These are phyloP conservation scores for Myxozyma mucilagina DNA, from an alignment of 805 yeast genomes.

Conservation along the genomic window DNA sequence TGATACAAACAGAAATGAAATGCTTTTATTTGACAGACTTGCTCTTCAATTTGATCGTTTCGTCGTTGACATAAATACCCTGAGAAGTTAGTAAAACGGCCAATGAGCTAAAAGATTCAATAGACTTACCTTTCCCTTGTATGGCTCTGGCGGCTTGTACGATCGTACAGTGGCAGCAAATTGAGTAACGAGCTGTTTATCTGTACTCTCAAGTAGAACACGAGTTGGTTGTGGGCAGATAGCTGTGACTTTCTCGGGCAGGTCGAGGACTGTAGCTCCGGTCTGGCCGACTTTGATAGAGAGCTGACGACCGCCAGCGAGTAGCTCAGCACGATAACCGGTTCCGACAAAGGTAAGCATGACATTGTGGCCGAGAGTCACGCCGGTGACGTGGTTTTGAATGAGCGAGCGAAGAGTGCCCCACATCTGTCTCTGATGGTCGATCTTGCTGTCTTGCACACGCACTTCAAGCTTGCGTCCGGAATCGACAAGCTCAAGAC, in stretches of 20 bases:
- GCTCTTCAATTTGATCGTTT: slow-evolving; percentile 85
- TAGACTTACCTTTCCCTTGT: slow-evolving; percentile 71
- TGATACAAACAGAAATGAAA: slow-evolving; percentile 10
- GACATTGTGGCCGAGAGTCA: slow-evolving; percentile 87
- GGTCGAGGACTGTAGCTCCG: slow-evolving; percentile 67
- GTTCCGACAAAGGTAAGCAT: slow-evolving; percentile 91
- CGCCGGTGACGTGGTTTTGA: slow-evolving; percentile 79
- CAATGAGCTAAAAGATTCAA: not conserved
- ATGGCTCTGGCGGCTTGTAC: slow-evolving; percentile 95
- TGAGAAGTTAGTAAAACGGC: slow-evolving; percentile 3
- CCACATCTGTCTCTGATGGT: slow-evolving; percentile 86
- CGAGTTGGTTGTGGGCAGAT: slow-evolving; percentile 83
- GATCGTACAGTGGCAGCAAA: slow-evolving; percentile 87
- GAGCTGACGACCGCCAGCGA: slow-evolving; percentile 55
- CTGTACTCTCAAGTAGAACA: slow-evolving; percentile 78
- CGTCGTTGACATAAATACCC: slow-evolving; percentile 89
- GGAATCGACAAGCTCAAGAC: slow-evolving; percentile 54
- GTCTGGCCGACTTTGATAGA: slow-evolving; percentile 87
- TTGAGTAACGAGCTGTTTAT: slow-evolving; percentile 81
- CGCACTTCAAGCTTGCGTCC: slow-evolving; percentile 49
- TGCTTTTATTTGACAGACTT: slow-evolving; percentile 78
- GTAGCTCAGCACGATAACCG: slow-evolving; percentile 84
- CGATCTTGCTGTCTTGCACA: slow-evolving; percentile 58
- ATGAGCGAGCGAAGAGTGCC: slow-evolving; percentile 85
- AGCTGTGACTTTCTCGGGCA: slow-evolving; percentile 78